Evolutionary conservation across 768 basidiomycete species (phyloP), one percentile per base, ranked within the genome.

Genomic region (Nevesoporus exiguus): DNA sequence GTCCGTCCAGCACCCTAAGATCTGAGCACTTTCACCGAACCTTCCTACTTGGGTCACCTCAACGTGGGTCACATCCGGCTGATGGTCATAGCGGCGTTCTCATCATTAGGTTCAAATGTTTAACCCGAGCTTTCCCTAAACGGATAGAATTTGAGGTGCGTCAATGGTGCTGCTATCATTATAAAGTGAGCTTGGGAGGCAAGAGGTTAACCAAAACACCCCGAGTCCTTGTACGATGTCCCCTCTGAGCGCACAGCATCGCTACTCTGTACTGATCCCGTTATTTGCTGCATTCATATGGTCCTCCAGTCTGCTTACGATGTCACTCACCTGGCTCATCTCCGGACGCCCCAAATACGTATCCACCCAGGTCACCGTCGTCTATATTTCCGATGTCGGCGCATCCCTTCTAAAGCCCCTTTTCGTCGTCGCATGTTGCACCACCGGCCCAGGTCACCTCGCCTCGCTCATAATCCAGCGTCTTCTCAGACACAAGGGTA

Each of bases 331-430:
- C 27, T 91, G 87, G 86, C 75, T 84, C 22, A 81, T 81, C 9
- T 73, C 76, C n/a, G 86, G 86, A 19, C 73, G 79, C 29, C 77
- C 75, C 22, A 71, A 70, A 51, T 74, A 77, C 60, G 74, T 75
- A 15, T 78, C 84, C 14, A 75, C 79, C 66, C 76, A 82, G 34
- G 78, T 78, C 21, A 67, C 68, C 1, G 80, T 89, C 48, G 81
- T 83, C n/a, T 89, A 86, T 68, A 89, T 91, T 45, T 88, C 86
- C 39, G 88, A 91, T 61, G 70, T 90, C 33, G 88, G 85, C n/a
- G 88, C 90, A 19, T 78, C 78, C 58, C 74, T 77, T 48, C 72
- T 91, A 41, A 90, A 91, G 65, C 89, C 90, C 3, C 76, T 91
- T 34, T 92, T 92, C 62, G 73, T 91, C 47, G 73, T 77, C 15